Evolutionary conservation across 140 eudicot genomes (phyloP).

Genomic region (Bidens hawaiensis): DNA sequence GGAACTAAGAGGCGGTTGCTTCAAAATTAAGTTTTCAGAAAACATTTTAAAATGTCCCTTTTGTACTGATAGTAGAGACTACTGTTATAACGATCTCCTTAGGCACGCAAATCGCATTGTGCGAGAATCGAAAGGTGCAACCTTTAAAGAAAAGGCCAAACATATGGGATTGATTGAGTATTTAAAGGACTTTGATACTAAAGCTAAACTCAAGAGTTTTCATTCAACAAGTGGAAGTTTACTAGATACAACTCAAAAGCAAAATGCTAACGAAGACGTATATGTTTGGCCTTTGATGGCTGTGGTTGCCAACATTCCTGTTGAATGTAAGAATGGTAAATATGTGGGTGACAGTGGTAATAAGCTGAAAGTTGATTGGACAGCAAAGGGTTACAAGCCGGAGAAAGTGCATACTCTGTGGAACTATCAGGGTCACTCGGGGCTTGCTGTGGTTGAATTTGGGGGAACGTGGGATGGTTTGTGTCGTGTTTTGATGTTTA

Average conservation of each 20-base stretch:
- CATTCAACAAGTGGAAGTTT: constrained; percentile 18
- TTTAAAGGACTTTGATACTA: constrained; percentile 26
- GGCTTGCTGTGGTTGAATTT: constrained; percentile 25
- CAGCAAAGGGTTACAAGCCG: constrained; percentile 44
- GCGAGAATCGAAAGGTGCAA: constrained; percentile 46
- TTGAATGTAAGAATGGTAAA: constrained; percentile 19
- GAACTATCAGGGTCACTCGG: constrained; percentile 52
- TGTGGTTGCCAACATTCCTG: constrained; percentile 56
- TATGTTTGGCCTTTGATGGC: constrained; percentile 74
- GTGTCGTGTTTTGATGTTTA: constrained; percentile 48
- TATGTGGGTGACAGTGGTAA: constrained; percentile 32
- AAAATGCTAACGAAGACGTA: constrained; percentile 33
- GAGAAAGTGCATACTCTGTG: constrained; percentile 42
- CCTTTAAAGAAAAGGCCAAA: constrained; percentile 45
- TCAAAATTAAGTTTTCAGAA: constrained; percentile 35
- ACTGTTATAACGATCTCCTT: constrained; percentile 34
- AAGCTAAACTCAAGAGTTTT: not conserved
- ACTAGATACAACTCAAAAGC: not conserved
- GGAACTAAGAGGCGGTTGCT: constrained; percentile 41
- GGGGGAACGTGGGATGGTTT: constrained; percentile 45
- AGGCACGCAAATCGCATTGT: constrained; percentile 51
- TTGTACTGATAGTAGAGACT: constrained; percentile 40
- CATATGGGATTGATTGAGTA: constrained; percentile 53
- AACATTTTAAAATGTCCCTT: constrained; percentile 43
- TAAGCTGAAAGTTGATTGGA: constrained; percentile 43